Evolutionary conservation across 441 rosid genomes (phyloP).

Genomic region (Corymbia citriodora): DNA sequence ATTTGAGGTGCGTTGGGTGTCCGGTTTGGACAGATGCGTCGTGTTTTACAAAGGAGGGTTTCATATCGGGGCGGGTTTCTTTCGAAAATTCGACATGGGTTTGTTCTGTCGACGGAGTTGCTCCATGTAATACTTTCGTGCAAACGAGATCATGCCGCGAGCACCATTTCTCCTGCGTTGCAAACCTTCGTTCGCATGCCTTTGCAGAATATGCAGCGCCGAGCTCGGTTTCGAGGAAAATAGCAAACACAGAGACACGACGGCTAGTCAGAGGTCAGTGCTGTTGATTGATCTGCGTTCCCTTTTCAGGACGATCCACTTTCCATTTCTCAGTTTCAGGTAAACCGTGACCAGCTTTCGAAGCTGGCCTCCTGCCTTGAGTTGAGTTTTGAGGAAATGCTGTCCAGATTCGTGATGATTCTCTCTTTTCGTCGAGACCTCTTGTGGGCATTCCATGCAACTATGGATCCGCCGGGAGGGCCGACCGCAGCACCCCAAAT

Average conservation of each 20-base stretch:
- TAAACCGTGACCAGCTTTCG: not conserved
- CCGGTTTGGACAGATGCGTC: not conserved
- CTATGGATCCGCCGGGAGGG: not conserved
- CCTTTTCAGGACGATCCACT: not conserved
- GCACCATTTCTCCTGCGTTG: constrained; percentile 34
- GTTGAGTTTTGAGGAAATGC: not conserved
- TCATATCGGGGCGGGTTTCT: not conserved
- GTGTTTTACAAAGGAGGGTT: not conserved
- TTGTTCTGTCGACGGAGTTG: not conserved
- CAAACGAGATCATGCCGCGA: constrained; percentile 5
- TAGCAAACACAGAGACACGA: not conserved
- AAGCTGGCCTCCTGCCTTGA: not conserved
- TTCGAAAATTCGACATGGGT: not conserved
- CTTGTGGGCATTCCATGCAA: not conserved
- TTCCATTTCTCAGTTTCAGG: not conserved
- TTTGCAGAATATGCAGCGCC: not conserved
- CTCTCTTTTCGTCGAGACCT: not conserved
- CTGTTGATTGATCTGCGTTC: not conserved
- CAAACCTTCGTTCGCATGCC: constrained; percentile 19
- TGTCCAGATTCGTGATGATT: not conserved
- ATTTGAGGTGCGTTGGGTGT: not conserved
- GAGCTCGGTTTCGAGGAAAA: not conserved
- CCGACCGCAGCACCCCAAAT: not conserved
- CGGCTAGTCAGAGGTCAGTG: not conserved
- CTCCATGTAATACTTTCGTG: not conserved